These are phyloP conservation scores for Alternaria sp. DNA, from an alignment of 2,329 filamentous ascomycete species.

Conservation along the genomic window DNA sequence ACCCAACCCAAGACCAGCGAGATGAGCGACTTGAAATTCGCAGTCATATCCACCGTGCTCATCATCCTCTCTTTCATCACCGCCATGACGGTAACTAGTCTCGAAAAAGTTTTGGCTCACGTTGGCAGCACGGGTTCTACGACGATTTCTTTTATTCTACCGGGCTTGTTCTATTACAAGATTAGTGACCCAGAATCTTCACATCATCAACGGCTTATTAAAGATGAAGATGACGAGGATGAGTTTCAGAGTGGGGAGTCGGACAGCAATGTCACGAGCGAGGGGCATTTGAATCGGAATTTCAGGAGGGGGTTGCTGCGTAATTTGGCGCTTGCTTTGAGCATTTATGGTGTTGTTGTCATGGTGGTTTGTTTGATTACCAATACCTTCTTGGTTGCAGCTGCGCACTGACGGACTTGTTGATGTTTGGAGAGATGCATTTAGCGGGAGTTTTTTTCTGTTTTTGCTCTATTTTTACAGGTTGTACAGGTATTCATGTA, in stretches of 20 bases:
- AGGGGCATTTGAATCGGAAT: slow-evolving; percentile 65
- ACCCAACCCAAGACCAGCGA: slow-evolving; percentile 49
- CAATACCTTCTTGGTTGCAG: slow-evolving; percentile 80
- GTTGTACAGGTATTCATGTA: neutral
- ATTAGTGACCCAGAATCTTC: slow-evolving; percentile 89
- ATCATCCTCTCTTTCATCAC: slow-evolving; percentile 85
- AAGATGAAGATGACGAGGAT: slow-evolving; percentile 87
- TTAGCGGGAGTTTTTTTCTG: slow-evolving; percentile 13
- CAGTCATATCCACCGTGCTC: slow-evolving; percentile 84
- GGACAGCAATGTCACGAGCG: slow-evolving; percentile 53
- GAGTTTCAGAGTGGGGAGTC: slow-evolving; percentile 66
- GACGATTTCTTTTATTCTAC: slow-evolving; percentile 95
- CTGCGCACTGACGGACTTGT: slow-evolving; percentile 61
- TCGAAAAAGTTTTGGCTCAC: slow-evolving; percentile 92
- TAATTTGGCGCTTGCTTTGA: slow-evolving; percentile 75
- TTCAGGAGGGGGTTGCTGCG: slow-evolving; percentile 72
- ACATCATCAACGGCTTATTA: slow-evolving; percentile 84
- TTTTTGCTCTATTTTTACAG: slow-evolving; percentile 4
- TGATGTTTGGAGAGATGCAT: neutral
- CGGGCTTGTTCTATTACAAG: slow-evolving; percentile 97
- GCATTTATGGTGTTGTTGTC: slow-evolving; percentile 83
- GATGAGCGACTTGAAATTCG: slow-evolving; percentile 90
- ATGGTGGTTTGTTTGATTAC: slow-evolving; percentile 89
- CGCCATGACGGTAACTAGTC: slow-evolving; percentile 86
- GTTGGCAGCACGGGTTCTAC: slow-evolving; percentile 95